Evolutionary conservation across 75 land plant species (phyloP), one percentile per base, ranked within the genome.

Genomic region (Picea glauca): DNA sequence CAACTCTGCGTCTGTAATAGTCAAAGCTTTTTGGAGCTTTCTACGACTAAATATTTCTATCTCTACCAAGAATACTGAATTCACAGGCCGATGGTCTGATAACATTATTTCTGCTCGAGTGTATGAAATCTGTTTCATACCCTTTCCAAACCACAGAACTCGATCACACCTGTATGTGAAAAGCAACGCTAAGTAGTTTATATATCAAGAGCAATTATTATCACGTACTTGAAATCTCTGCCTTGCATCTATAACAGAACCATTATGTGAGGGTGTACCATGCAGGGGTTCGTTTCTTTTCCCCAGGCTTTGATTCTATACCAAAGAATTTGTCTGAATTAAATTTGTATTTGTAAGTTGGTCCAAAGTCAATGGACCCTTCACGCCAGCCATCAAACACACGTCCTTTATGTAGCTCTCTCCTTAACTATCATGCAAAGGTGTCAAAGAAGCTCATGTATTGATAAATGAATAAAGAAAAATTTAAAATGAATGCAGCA

Each of bases 71-170:
- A 95, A 93, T 60, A 87, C 46, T 4, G 93, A 91, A 56, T 40
- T 66, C 23, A 95, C 98, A 2, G 98, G 93, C 60, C 98, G 81
- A 74, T 95, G 98, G 79, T 95, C 98, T 8, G 98, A 95, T 3
- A 88, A 63, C 60, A 76, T 88, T 5, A 76, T 72, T 65, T 89
- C 92, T 23, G 87, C 88, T 67, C 95, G 54, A 14, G 32, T 75
- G 60, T 95, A 95, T 12, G 73, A 23, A 12, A 81, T 58, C 60
- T 94, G 93, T 77, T 84, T 86, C 62, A 94, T 11, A 12, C 93
- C 98, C 67, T 83, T 83, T 17, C 98, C 93, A 61, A 76, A 23
- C 98, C 98, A 94, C 1, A 94, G 84, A 43, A 94, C 90, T 3
- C 98, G 81, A 75, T 95, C 98, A 78, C 98, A 95, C 98, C 98